These are phyloP conservation scores for Candida silvatica DNA, from an alignment of 805 yeast species.

Conservation along the genomic window DNA sequence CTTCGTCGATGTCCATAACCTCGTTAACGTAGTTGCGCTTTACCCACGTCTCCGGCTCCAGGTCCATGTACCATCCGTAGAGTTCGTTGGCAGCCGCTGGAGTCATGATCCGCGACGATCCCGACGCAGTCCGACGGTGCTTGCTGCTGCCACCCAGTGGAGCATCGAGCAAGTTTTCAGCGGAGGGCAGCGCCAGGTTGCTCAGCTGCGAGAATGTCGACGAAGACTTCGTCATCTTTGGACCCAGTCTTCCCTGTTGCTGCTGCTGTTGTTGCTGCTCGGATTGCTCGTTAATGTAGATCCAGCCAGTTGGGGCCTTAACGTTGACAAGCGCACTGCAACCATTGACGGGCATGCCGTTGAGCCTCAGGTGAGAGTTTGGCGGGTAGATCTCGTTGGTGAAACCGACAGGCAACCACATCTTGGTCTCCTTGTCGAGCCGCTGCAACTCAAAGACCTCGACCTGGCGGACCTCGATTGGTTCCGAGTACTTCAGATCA, in stretches of 20 bases:
- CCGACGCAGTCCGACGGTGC: not conserved
- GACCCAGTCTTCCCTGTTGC: constrained; percentile 2
- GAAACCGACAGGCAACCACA: constrained; percentile 61
- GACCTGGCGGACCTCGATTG: constrained; percentile 37
- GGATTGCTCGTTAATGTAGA: constrained; percentile 23
- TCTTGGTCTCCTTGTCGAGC: constrained; percentile 36
- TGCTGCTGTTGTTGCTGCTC: not conserved
- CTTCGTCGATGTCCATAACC: constrained; percentile 54
- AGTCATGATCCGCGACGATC: not conserved
- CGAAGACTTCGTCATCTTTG: not conserved
- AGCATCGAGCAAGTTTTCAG: not conserved
- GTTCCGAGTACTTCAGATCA: constrained; percentile 30
- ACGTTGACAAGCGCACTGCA: constrained; percentile 28
- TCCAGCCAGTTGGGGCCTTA: constrained; percentile 55
- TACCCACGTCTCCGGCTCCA: constrained; percentile 60
- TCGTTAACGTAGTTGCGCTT: constrained; percentile 36
- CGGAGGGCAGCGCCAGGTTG: not conserved
- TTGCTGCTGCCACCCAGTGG: no score
- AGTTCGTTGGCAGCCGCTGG: constrained; percentile 9
- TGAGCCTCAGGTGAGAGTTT: constrained; percentile 33
- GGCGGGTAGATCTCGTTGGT: constrained; percentile 44
- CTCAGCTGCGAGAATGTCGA: constrained; percentile 1
- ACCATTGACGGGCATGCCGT: constrained; percentile 20
- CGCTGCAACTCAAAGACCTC: constrained; percentile 65
- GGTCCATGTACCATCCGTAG: constrained; percentile 58